A percentile compares a stretch with the other conserved stretches of the same genome.
Conservation (phyloP, 1,139 yeast genomes). For the Nakaseomyces delphensis region DNA sequence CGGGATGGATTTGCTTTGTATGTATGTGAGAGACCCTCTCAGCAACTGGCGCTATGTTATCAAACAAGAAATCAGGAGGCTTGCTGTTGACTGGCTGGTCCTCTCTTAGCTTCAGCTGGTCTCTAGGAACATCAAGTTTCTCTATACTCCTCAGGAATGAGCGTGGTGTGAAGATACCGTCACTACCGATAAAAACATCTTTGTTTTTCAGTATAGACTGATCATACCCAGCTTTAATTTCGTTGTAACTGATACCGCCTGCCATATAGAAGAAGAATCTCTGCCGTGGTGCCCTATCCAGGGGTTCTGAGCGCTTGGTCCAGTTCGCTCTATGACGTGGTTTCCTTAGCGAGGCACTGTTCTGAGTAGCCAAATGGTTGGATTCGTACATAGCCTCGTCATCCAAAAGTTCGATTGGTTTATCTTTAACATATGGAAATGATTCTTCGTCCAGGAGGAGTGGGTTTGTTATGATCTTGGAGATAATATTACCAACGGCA, state of each 20-base stretch:
- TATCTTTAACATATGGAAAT: constrained; percentile 73
- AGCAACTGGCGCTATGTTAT: constrained; percentile 19
- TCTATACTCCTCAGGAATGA: constrained; percentile 41
- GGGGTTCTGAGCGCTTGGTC: constrained; percentile 43
- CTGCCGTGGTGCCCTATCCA: constrained; percentile 44
- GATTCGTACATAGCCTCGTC: constrained; percentile 41
- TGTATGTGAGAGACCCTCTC: constrained; percentile 25
- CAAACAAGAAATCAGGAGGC: constrained; percentile 31
- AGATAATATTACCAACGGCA: constrained; percentile 53
- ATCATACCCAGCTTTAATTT: constrained; percentile 68
- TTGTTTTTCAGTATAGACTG: constrained; percentile 52
- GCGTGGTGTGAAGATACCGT: constrained; percentile 59
- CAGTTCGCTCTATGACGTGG: constrained; percentile 74
- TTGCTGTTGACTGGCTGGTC: constrained; percentile 24
- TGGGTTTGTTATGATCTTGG: constrained; percentile 35
- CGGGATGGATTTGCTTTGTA: constrained; percentile 15
- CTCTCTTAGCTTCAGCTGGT: constrained; percentile 25
- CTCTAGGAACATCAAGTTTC: constrained; percentile 29
- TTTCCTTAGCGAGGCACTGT: constrained; percentile 50
- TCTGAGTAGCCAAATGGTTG: constrained; percentile 27
- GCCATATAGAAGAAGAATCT: constrained; percentile 72
- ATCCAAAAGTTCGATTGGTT: constrained; percentile 46
- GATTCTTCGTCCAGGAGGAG: constrained; percentile 37
- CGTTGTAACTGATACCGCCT: constrained; percentile 86
- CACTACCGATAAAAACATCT: constrained; percentile 80